Evolutionary conservation across 2,329 filamentous ascomycete species (phyloP).

Genomic region (Peltaster fructicola): DNA sequence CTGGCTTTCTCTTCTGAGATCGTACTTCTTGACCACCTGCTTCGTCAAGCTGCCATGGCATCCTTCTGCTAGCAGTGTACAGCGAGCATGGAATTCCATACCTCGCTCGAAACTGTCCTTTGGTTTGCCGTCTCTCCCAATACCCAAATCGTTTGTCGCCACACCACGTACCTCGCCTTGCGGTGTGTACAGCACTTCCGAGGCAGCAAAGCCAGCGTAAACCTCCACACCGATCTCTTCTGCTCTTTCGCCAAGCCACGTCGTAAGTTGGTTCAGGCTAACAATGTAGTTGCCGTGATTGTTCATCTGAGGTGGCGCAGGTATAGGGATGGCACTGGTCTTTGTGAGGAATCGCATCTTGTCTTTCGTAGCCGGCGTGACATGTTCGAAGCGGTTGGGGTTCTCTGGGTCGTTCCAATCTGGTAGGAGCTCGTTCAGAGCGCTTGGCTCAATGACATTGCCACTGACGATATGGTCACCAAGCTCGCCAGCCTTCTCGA

Average conservation of each 20-base stretch:
- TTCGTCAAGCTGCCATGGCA: conserved; percentile 93
- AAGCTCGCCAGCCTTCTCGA: conserved; percentile 91
- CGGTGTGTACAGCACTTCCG: conserved; percentile 70
- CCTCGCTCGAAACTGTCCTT: conserved; percentile 88
- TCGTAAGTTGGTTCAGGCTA: conserved; percentile 82
- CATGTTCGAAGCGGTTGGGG: conserved; percentile 68
- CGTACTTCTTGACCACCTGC: conserved; percentile 86
- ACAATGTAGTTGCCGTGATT: conserved; percentile 98
- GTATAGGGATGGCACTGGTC: conserved; percentile 58
- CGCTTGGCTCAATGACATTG: conserved; percentile 79
- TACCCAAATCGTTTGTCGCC: conserved; percentile 85
- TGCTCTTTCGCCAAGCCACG: conserved; percentile 91
- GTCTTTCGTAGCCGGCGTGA: conserved; percentile 67
- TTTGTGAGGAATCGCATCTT: conserved; percentile 91
- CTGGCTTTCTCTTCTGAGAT: conserved; percentile 73
- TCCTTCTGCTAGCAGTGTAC: conserved; percentile 84
- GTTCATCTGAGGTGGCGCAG: conserved; percentile 89
- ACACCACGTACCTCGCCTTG: conserved; percentile 88
- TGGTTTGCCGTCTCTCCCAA: conserved; percentile 62
- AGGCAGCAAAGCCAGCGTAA: conserved; percentile 88
- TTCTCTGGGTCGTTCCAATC: conserved; percentile 88
- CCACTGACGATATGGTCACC: conserved; percentile 92
- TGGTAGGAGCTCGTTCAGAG: conserved; percentile 77
- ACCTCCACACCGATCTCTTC: conserved; percentile 93
- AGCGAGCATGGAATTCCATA: conserved; percentile 92